These are phyloP conservation scores for Xenoacremonium recifei DNA, from an alignment of 2,329 filamentous ascomycete genomes.

Conservation along the genomic window DNA sequence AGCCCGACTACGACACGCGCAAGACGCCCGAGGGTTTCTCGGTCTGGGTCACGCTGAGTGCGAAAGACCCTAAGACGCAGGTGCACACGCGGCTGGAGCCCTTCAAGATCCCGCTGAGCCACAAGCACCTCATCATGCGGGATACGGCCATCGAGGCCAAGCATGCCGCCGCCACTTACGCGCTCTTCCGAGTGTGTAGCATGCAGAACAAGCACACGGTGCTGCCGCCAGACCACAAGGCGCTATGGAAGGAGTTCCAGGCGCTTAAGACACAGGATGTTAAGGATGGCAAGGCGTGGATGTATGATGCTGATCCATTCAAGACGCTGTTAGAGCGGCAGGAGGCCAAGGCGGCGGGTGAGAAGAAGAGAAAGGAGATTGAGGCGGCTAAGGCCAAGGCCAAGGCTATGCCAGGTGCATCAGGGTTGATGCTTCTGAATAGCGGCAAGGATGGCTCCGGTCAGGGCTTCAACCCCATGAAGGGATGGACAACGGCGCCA, in stretches of 20 bases:
- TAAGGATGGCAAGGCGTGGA: constrained; percentile 74
- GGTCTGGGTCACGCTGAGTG: constrained; percentile 76
- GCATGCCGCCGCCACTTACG: constrained; percentile 91
- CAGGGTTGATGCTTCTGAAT: constrained; percentile 53
- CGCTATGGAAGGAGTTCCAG: constrained; percentile 89
- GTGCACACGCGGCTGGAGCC: constrained; percentile 73
- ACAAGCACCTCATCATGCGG: constrained; percentile 73
- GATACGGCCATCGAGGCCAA: constrained; percentile 84
- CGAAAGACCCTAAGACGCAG: constrained; percentile 77
- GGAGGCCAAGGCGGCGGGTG: constrained; percentile 69
- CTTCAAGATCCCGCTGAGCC: constrained; percentile 74
- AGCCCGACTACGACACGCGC: constrained; percentile 83
- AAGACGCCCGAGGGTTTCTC: constrained; percentile 74
- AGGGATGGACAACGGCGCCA: constrained; percentile 79
- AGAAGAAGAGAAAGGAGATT: constrained; percentile 76
- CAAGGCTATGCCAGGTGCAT: constrained; percentile 58
- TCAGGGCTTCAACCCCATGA: constrained; percentile 49
- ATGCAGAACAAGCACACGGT: constrained; percentile 97
- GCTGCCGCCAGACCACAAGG: constrained; percentile 84
- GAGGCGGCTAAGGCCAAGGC: constrained; percentile 68
- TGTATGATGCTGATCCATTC: constrained; percentile 97
- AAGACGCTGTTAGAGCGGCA: constrained; percentile 75
- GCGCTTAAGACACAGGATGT: constrained; percentile 78
- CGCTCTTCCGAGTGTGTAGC: constrained; percentile 85
- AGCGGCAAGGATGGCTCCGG: constrained; percentile 33